These are phyloP conservation scores for Cordyceps cicadae DNA, from an alignment of 2,329 filamentous ascomycete species.

Conservation along the genomic window DNA sequence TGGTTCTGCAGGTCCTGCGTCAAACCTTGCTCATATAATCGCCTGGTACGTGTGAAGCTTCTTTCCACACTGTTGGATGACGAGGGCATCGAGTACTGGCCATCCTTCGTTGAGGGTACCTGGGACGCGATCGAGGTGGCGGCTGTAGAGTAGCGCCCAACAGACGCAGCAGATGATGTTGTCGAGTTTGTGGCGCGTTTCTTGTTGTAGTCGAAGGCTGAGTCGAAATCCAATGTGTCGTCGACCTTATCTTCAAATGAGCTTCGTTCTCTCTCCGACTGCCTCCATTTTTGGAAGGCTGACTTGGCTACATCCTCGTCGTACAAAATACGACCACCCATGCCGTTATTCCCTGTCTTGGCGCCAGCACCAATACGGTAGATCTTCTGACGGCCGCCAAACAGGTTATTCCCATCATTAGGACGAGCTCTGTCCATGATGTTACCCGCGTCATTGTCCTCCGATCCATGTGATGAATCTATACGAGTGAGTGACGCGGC, in stretches of 20 bases:
- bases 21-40: conserved; percentile 76
- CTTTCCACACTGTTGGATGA: conserved; percentile 45
- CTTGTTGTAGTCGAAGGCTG: conserved; percentile 56
- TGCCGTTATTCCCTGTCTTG: conserved; percentile 32
- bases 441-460: conserved; percentile 60
- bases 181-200: conserved; percentile 85
- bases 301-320: conserved; percentile 80
- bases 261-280: conserved; percentile 49
- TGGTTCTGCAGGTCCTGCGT: conserved; percentile 74
- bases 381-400: conserved; percentile 91
- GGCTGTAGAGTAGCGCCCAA: conserved; percentile 71
- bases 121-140: conserved; percentile 73
- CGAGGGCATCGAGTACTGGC: conserved; percentile 27
- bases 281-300: conserved; percentile 70
- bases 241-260: conserved; percentile 29
- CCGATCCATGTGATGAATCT: conserved; percentile 58
- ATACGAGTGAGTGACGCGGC: conserved; percentile 52
- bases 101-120: conserved; percentile 43
- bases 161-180: conserved; percentile 59
- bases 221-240: conserved; percentile 33
- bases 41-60: conserved; percentile 59
- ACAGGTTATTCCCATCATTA: conserved; percentile 83
- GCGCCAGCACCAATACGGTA: conserved; percentile 66
- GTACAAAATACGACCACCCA: conserved; percentile 67
- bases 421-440: conserved; percentile 81